These are phyloP conservation scores for Coix lacrymajobi DNA, from an alignment of 176 grass and related monocot genomes.

Conservation along the genomic window DNA sequence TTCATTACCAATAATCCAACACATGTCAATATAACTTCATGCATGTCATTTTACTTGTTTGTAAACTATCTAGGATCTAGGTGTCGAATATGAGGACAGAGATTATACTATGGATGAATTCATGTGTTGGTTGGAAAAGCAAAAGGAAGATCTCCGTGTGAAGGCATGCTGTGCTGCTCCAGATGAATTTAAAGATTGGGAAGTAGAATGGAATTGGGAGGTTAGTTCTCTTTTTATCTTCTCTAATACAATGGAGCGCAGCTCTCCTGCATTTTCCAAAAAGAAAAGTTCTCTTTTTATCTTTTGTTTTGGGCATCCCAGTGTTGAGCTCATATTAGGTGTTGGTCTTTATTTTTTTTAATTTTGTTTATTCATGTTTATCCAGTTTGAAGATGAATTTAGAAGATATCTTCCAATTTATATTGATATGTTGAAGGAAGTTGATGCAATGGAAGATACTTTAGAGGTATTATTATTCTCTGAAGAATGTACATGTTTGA, in stretches of 20 bases:
- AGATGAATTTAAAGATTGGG: background rate
- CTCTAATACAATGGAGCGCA: too few relatives aligned
- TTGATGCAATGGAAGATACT: conserved; percentile 2
- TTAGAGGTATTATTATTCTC: background rate
- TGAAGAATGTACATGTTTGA: background rate
- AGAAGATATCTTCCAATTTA: conserved; percentile 10
- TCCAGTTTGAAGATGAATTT: conserved; percentile 32
- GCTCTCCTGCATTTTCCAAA: too few relatives aligned
- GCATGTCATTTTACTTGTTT: background rate
- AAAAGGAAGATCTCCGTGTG: background rate
- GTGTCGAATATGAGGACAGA: background rate
- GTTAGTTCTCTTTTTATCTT: background rate
- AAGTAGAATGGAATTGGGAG: conserved; percentile 26
- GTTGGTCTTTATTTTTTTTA: background rate
- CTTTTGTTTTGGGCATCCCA: background rate
- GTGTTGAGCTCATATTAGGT: background rate
- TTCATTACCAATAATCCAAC: background rate
- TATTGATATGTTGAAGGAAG: conserved; percentile 15
- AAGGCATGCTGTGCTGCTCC: conserved; percentile 18
- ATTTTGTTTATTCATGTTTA: background rate
- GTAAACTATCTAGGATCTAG: background rate
- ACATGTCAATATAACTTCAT: background rate
- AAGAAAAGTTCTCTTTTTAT: background rate
- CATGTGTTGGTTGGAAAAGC: background rate
- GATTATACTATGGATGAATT: background rate